Evolutionary conservation across 2,329 filamentous ascomycete species (phyloP), one percentile per base, ranked within the genome.

Genomic region (Botrytis galanthina): DNA sequence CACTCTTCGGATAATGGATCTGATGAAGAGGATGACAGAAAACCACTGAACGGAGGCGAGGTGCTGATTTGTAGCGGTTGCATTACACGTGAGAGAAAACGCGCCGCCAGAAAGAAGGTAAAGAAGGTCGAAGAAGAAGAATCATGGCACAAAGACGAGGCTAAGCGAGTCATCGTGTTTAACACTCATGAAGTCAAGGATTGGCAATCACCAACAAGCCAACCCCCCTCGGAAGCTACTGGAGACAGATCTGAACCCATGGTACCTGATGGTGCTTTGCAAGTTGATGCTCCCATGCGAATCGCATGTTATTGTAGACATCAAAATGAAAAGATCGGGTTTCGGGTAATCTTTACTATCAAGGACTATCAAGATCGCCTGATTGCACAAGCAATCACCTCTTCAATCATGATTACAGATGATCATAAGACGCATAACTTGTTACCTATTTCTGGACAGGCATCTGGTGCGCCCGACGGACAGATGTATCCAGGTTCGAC

Each of bases 301-400:
- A 98, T 99, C 79, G 94, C 95, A 37, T 99, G 95, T 82, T 99
- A 98, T 83, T 98, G 95, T 83, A 90, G 95, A 32, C 95, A 99
- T 81, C 95, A 98, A 78, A 90, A 92, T 74, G 96, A 98, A 83
- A 98, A 98, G 84, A 86, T 92, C 77, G 95, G 95, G 2, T 99
- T 98, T 83, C 86, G 88, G 76, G 94, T 98, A 78, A 97, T 99
- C 76, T 97, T 98, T 83, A 98, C 95, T 1, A 87, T 99, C 79
- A 97, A 95, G 80, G 93, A 98, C 82, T 89, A 89, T 80, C 85
- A 89, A 76, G 92, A 91, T 78, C 90, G 90, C 62, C 84, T 97
- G 46, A 85, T 98, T 61, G 93, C 94, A 10, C 95, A 99, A 83
- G 90, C 91, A 70, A 91, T 97, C 76, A 94, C 93, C 32, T 90